Evolutionary conservation across 768 basidiomycete genomes (phyloP), one percentile per base, ranked within the genome.

Genomic region (Kwoniella mangroviensis): DNA sequence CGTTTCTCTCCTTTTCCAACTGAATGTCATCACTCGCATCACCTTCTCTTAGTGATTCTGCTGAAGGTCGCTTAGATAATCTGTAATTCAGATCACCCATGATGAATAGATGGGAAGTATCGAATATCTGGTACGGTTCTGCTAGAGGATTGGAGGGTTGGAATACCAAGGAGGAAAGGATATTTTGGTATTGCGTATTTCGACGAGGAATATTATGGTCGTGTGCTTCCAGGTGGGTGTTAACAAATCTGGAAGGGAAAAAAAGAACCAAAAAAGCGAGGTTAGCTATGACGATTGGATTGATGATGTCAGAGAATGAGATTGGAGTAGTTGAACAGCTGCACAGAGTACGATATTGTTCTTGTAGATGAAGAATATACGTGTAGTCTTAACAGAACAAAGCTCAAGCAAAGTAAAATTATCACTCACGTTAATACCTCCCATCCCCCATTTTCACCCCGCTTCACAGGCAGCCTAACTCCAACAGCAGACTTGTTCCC

Each of bases 401-500:
- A 28, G 6, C 28, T 28, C 28, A 28, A 28, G 28, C 28, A 28
- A 28, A 28, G 28, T 28, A 28, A 28, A 28, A 28, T 28, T 28
- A 2, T 28, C 34, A 75, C 91, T 80, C 84, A 95, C 93, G 93
- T 95, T 85, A 89, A 92, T 10, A 87, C 87, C 81, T 96, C 93
- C 68, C 91, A 92, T 3, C 84, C 81, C 3, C 60, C 78, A 9
- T 86, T 87, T 40, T 88, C 88, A 10, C 85, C 86, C 60, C 83
- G 58, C n/a, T 86, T 83, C 22, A 94, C 86, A 59, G 90, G 88
- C 82, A 98, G 90, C 51, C 95, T 87, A 52, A 94, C 86, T 15
- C 91, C 94, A 2, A 97, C 94, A 0, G 93, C 95, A 28, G 93
- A 94, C 83, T 98, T 98, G 85, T 99, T 97, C 6, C 92, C 93